A percentile compares a stretch with the other conserved stretches of the same genome.
phyloP scores from a whole-genome alignment of 2,329 filamentous ascomycete genomes.

The Lachnellula willkommii region DNA sequence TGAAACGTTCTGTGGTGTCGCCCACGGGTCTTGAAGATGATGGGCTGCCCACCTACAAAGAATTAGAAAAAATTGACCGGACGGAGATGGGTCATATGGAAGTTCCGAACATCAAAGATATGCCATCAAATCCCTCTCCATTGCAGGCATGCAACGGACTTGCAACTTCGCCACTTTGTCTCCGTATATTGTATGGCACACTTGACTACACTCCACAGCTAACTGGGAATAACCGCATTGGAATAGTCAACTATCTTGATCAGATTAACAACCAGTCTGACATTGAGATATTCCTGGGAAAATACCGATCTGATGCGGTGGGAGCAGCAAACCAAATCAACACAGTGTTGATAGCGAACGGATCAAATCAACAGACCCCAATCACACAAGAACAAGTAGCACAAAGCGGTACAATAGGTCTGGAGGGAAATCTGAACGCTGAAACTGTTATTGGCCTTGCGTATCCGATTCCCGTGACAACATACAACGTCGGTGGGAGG shows the following conservation, averaged over 20 bases:
- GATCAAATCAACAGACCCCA: conserved; percentile 4
- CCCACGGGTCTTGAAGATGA: background rate
- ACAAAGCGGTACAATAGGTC: conserved; percentile 8
- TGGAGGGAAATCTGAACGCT: conserved; percentile 53
- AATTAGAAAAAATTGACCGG: background rate
- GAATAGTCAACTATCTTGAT: conserved; percentile 23
- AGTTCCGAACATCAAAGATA: background rate
- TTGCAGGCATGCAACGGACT: conserved; percentile 57
- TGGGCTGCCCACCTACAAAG: background rate
- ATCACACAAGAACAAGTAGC: conserved; percentile 1
- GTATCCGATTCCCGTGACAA: conserved; percentile 47
- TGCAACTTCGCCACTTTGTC: conserved; percentile 19
- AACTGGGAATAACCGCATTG: conserved; percentile 18
- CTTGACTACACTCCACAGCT: conserved; percentile 16
- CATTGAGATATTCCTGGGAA: conserved; percentile 16
- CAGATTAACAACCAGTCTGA: conserved; percentile 22
- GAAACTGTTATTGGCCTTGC: conserved; percentile 49
- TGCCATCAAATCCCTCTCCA: conserved; percentile 1
- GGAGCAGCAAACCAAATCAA: background rate
- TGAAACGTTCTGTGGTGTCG: background rate
- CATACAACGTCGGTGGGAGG: conserved; percentile 50
- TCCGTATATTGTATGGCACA: conserved; percentile 23
- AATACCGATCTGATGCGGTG: conserved; percentile 14
- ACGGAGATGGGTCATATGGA: too few species aligned
- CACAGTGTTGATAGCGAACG: conserved; percentile 4